phyloP scores from a whole-genome alignment of 306 rosid species.

The Inga oerstediana region DNA sequence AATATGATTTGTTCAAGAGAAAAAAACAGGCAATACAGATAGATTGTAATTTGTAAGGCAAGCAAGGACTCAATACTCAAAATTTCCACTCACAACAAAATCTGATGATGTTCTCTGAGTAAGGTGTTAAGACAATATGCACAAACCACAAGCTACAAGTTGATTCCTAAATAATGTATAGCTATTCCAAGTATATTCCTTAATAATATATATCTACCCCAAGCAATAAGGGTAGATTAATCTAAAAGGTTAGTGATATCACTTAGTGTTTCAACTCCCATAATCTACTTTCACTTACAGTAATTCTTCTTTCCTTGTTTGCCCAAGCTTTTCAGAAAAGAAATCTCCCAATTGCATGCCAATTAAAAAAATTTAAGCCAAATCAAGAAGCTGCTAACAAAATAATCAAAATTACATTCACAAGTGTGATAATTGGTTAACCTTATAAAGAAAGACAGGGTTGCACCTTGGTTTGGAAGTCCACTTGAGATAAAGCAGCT shows the following conservation, averaged over 20 bases:
- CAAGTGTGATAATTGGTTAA: not conserved
- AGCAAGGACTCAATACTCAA: not conserved
- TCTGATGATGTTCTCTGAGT: not conserved
- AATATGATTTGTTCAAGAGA: not conserved
- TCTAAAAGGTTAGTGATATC: not conserved
- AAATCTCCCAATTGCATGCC: not conserved
- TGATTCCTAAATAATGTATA: not conserved
- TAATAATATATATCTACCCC: not conserved
- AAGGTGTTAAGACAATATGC: not conserved
- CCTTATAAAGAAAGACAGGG: not conserved
- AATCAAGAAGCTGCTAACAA: not conserved
- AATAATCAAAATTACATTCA: not conserved
- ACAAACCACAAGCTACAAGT: not conserved
- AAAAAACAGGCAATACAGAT: not conserved
- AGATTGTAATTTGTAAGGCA: not conserved
- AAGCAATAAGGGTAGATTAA: not conserved
- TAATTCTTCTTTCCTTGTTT: not conserved
- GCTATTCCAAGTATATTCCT: not conserved
- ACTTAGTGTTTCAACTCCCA: not conserved
- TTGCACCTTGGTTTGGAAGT: conserved; percentile 49
- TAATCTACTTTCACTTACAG: not conserved
- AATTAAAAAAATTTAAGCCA: not conserved
- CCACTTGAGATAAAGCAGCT: conserved; percentile 56
- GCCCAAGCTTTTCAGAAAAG: not conserved
- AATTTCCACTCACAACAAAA: not conserved